Evolutionary conservation across 176 grass and related monocot genomes (phyloP).

Genomic region (Phragmites australis): DNA sequence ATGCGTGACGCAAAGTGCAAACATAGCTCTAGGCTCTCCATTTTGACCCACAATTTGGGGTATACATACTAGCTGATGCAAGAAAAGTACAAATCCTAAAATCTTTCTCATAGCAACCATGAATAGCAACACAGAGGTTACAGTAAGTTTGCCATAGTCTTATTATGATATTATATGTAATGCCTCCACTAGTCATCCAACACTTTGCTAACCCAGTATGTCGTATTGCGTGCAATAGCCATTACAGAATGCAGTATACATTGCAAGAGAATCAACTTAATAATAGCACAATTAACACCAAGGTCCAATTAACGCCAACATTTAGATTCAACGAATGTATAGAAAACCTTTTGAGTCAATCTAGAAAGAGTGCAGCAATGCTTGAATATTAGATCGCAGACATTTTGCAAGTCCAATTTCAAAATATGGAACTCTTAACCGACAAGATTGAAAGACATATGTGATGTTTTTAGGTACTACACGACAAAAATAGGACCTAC

Average conservation of each 20-base stretch:
- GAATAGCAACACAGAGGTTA: constrained; percentile 11
- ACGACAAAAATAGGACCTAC: neutral
- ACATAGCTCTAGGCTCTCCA: neutral
- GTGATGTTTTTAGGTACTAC: neutral
- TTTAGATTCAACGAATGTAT: neutral
- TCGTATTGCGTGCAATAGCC: neutral
- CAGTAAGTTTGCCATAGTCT: neutral
- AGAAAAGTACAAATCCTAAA: neutral
- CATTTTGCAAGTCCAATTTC: neutral
- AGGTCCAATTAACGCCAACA: neutral
- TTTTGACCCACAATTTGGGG: neutral
- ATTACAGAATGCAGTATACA: neutral
- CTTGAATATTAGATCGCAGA: neutral
- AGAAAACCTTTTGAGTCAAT: neutral
- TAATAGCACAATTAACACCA: neutral
- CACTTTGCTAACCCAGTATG: neutral
- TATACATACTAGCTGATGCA: neutral
- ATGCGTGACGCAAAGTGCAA: neutral
- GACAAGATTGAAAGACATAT: neutral
- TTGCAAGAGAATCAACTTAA: neutral
- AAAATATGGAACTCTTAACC: neutral
- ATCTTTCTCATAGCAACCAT: neutral
- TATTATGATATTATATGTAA: neutral
- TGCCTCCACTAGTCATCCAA: neutral
- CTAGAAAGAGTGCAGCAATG: neutral